phyloP scores from a whole-genome alignment of 2,329 filamentous ascomycete species.

The Penicillium griseofulvum region DNA sequence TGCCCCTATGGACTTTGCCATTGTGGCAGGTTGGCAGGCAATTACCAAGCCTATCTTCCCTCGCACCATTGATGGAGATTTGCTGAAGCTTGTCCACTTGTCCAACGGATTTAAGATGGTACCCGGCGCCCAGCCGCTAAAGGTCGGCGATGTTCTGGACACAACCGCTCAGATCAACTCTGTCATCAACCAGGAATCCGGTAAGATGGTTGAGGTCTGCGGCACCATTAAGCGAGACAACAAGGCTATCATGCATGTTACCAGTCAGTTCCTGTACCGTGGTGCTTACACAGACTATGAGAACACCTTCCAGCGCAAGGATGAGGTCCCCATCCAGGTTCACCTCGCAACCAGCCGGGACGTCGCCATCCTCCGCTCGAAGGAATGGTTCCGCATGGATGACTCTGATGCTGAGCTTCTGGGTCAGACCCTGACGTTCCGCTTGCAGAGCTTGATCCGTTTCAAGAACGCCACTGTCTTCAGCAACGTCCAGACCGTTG shows the following conservation, averaged over 20 bases:
- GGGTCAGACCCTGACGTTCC: slow-evolving; percentile 92
- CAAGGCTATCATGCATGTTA: slow-evolving; percentile 93
- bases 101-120: slow-evolving; percentile 99
- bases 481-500: slow-evolving; percentile 85
- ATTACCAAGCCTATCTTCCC: slow-evolving; percentile 99
- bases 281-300: slow-evolving; percentile 89
- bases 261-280: slow-evolving; percentile 95
- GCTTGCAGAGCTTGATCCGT: slow-evolving; percentile 82
- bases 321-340: slow-evolving; percentile 90
- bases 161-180: slow-evolving; percentile 96
- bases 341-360: slow-evolving; percentile 86
- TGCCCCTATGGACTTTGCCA: slow-evolving; percentile 98
- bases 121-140: slow-evolving; percentile 87
- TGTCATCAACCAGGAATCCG: slow-evolving; percentile 95
- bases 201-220: slow-evolving; percentile 99
- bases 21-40: slow-evolving; percentile 97
- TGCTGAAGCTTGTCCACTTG: slow-evolving; percentile 92
- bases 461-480: slow-evolving; percentile 96
- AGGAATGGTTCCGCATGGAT: slow-evolving; percentile 93
- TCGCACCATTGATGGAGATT: slow-evolving; percentile 88
- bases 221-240: slow-evolving; percentile 87
- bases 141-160: slow-evolving; percentile 89
- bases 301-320: slow-evolving; percentile 98
- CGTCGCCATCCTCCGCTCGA: slow-evolving; percentile 87
- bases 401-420: slow-evolving; percentile 84